These are phyloP conservation scores for Posidonia oceanica DNA, from an alignment of 116 monocot species.

Conservation along the genomic window DNA sequence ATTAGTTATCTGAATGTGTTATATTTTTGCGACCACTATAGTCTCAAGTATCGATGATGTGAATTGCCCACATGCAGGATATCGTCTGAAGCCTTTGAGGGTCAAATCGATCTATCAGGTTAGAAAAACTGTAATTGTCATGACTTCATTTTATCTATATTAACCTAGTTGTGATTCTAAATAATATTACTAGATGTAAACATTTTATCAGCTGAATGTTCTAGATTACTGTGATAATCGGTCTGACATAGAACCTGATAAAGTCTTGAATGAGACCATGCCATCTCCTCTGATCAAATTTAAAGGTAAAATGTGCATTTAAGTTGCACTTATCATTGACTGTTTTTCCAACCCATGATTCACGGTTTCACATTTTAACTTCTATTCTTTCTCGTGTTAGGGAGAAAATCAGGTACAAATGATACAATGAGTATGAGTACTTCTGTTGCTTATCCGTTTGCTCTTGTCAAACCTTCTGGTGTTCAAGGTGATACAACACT, in stretches of 20 bases:
- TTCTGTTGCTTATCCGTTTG: constrained; percentile 50
- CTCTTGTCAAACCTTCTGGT: constrained; percentile 67
- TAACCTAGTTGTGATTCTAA: constrained; percentile 5
- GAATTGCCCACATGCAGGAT: constrained; percentile 9
- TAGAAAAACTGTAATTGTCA: neutral
- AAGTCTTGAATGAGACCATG: constrained; percentile 13
- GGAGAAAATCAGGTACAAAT: constrained; percentile 30
- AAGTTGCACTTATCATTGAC: neutral
- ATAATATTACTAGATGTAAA: constrained; percentile 16
- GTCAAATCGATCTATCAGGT: constrained; percentile 33
- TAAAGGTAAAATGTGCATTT: constrained; percentile 21
- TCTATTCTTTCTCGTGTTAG: constrained; percentile 4
- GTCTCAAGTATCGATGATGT: neutral
- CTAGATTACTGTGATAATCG: too few species aligned
- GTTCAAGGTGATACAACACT: constrained; percentile 65
- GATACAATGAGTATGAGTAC: constrained; percentile 36
- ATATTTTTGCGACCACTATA: neutral
- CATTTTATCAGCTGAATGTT: neutral
- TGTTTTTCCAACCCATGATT: too few species aligned
- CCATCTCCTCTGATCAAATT: constrained; percentile 23
- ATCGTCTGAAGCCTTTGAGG: constrained; percentile 5
- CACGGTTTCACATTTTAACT: neutral
- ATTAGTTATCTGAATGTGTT: neutral
- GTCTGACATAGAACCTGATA: neutral
- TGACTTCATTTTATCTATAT: neutral